Conservation (phyloP, 805 yeast genomes). For the Ogataea pignaliae region DNA sequence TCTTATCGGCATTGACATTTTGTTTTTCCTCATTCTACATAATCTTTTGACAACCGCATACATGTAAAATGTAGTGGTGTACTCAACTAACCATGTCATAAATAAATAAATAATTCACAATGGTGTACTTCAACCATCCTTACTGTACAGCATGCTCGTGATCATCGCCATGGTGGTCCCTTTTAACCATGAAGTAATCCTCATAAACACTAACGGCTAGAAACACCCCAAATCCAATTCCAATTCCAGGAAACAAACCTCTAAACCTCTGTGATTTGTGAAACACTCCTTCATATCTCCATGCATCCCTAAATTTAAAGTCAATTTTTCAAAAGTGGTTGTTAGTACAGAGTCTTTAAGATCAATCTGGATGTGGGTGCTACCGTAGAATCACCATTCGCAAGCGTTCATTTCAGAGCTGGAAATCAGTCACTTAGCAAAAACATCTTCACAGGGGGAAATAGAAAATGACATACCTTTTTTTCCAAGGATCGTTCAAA, state of each 20-base stretch:
- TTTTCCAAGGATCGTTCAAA: constrained; percentile 42
- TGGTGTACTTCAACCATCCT: constrained; percentile 1
- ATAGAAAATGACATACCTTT: constrained; percentile 26
- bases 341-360: background rate
- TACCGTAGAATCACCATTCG: too few species aligned
- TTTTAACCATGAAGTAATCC: constrained; percentile 34
- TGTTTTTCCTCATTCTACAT: background rate
- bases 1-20: too few species aligned
- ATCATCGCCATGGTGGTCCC: background rate
- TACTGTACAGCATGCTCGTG: background rate
- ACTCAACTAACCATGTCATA: background rate
- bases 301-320: constrained; percentile 64
- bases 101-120: constrained; percentile 1
- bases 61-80: background rate
- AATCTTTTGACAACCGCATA: background rate
- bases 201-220: constrained; percentile 60
- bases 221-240: constrained; percentile 74
- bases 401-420: too few species aligned
- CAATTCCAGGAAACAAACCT: constrained; percentile 76
- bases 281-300: constrained; percentile 86
- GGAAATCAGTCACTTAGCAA: too few species aligned
- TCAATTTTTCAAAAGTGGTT: background rate
- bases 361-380: too few species aligned
- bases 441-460: too few species aligned
- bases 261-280: constrained; percentile 63